Conservation (phyloP, 805 yeast genomes). For the Torulaspora indica region DNA sequence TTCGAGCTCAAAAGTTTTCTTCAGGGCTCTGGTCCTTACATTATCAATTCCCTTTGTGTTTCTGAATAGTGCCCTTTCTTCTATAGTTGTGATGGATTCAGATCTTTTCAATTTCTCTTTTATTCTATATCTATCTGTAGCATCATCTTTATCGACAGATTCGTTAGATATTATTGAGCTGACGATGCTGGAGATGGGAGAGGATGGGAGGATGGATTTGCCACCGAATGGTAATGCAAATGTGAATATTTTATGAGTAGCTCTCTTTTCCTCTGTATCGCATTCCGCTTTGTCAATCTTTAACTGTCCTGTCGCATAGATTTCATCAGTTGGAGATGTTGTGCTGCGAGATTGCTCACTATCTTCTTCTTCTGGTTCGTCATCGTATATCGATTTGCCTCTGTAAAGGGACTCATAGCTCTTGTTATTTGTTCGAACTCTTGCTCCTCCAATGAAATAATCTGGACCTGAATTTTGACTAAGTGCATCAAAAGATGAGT, state of each 20-base stretch:
- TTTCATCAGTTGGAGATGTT: too few species aligned
- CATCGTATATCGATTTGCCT: neutral
- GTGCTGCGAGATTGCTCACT: neutral
- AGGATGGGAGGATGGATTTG: slow-evolving; percentile 21
- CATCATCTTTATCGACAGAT: neutral
- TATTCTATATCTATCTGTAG: slow-evolving; percentile 13
- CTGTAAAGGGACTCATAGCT: neutral
- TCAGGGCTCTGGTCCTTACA: slow-evolving; percentile 65
- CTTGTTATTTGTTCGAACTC: neutral
- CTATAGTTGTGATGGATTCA: slow-evolving; percentile 54
- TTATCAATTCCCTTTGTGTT: slow-evolving; percentile 57
- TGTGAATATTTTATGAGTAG: slow-evolving; percentile 35
- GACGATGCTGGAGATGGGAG: slow-evolving; percentile 12
- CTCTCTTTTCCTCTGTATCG: neutral
- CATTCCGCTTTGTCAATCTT: neutral
- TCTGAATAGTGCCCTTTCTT: slow-evolving; percentile 56
- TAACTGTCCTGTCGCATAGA: too few species aligned
- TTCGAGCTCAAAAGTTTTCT: slow-evolving; percentile 54
- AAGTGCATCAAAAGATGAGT: neutral
- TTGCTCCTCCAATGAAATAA: slow-evolving; percentile 12
- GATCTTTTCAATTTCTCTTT: slow-evolving; percentile 43
- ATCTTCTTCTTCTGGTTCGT: neutral
- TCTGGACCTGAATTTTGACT: slow-evolving; percentile 5
- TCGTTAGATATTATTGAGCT: slow-evolving; percentile 19
- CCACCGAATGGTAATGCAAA: slow-evolving; percentile 41